Evolutionary conservation across 306 rosid genomes (phyloP), one percentile per base, ranked within the genome.

Genomic region (Malus sieversii): DNA sequence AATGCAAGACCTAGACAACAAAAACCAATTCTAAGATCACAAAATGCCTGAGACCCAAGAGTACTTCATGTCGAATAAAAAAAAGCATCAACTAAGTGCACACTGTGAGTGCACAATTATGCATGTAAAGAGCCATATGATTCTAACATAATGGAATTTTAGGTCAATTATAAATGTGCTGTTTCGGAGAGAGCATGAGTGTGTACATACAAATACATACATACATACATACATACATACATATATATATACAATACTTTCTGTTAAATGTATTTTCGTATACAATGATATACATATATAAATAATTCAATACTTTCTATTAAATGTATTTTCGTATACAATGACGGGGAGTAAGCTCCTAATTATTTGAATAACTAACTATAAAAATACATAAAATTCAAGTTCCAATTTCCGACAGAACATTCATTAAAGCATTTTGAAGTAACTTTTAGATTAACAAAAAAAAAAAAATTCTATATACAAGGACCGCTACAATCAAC

Each of bases 1-100:
- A 89, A 79, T 6, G 97, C 99, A 74, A 71, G 82, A 77, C 99
- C 99, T 95, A 71, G 42, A 84, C 29, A 46, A 72, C 71, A 69
- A 78, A 35, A 79, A 13, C 68, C 66, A 40, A 71, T 44, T n/a
- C 61, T 32, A 62, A 74, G 77, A 62, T 61, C 1, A 5, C 70
- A 62, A 61, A 29, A 29, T 20, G 29, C 10, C 6, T 20, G 20
- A 30, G 46, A 45, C 32, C 66, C 45, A 2, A 27, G 11, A 60
- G 68, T 60, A 69, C 60, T 51, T 66, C 65, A 33, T 33, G 23
- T 48, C 11, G 60, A 25, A 60, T 3, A 27, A 33, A 9, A 57
- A 10, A 60, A 16, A 33, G 6, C 7, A 14, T 32, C 27, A 3
- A 13, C 38, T 57, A 33, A n/a, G 51, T 55, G 32, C 29, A n/a